Percentiles rank a stretch among this genome's conserved stretches.
Conservation (phyloP, 2,329 filamentous ascomycete genomes). For the Pseudogymnoascus sp. region DNA sequence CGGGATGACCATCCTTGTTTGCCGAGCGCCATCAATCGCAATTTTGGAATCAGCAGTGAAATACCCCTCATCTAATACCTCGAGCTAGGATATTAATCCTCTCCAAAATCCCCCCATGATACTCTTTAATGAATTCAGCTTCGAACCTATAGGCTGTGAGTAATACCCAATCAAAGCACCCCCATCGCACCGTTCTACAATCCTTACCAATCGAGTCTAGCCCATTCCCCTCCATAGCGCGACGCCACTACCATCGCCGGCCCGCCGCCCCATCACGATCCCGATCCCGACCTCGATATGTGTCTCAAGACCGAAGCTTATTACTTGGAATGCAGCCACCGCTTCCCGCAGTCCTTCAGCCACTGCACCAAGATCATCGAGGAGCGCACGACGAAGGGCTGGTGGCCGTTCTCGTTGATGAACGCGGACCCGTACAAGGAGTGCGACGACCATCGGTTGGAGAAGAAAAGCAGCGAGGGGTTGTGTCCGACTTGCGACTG, state of each 20-base stretch:
- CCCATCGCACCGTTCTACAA: not conserved
- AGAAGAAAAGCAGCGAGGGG: constrained; percentile 7
- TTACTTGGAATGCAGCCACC: constrained; percentile 1
- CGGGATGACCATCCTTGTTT: not conserved
- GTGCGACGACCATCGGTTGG: not conserved
- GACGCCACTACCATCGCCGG: not conserved
- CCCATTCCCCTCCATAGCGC: not conserved
- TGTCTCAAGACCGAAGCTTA: constrained; percentile 8
- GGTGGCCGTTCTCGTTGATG: constrained; percentile 1
- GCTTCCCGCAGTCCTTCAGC: not conserved
- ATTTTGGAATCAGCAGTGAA: not conserved
- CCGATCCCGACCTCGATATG: not conserved
- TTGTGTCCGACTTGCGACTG: constrained; percentile 2
- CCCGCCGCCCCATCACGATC: not conserved
- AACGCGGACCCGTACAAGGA: constrained; percentile 6
- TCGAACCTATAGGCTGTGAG: not conserved
- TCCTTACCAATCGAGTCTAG: not conserved
- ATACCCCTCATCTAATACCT: not conserved
- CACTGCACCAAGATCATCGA: constrained; percentile 3
- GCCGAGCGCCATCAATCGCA: not conserved
- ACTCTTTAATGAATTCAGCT: not conserved
- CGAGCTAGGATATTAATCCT: not conserved
- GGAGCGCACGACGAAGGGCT: constrained; percentile 2
- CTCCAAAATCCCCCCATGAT: not conserved
- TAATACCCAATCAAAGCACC: not conserved